Conservation (phyloP, 2,329 filamentous ascomycete species). For the Neonectria hederae region DNA sequence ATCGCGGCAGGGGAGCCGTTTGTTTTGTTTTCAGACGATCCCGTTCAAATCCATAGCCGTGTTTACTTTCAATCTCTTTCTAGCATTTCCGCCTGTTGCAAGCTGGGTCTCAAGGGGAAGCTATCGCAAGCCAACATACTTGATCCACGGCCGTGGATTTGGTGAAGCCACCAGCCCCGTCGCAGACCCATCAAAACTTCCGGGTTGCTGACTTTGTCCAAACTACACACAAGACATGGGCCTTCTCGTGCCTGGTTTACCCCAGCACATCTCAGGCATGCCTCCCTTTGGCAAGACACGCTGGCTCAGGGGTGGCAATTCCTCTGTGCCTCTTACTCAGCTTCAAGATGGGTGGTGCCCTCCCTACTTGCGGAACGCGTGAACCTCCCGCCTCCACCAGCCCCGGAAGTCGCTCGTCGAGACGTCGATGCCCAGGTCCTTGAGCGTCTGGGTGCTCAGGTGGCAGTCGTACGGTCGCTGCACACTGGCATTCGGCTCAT, state of each 20-base stretch:
- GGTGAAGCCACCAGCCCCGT: neutral
- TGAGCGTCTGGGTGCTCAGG: slow-evolving; percentile 78
- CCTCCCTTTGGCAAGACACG: slow-evolving; percentile 13
- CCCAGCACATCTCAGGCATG: slow-evolving; percentile 18
- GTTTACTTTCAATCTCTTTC: slow-evolving; percentile 5
- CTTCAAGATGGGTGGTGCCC: neutral
- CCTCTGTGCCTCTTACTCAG: neutral
- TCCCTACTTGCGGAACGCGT: slow-evolving; percentile 65
- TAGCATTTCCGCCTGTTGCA: neutral
- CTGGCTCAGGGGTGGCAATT: slow-evolving; percentile 1
- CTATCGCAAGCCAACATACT: slow-evolving; percentile 4
- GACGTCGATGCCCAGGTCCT: slow-evolving; percentile 78
- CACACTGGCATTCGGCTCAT: slow-evolving; percentile 75
- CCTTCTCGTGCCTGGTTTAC: neutral
- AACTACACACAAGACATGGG: neutral
- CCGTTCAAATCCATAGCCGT: neutral
- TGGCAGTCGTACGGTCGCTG: slow-evolving; percentile 90
- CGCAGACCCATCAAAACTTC: neutral
- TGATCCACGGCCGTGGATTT: neutral
- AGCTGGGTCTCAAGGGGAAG: neutral
- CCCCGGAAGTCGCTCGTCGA: slow-evolving; percentile 77
- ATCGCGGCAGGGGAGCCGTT: neutral
- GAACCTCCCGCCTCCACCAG: slow-evolving; percentile 79
- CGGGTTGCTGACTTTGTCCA: neutral
- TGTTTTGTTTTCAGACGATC: slow-evolving; percentile 12